These are phyloP conservation scores for Lotus japonicus DNA, from an alignment of 306 rosid species.

Conservation along the genomic window DNA sequence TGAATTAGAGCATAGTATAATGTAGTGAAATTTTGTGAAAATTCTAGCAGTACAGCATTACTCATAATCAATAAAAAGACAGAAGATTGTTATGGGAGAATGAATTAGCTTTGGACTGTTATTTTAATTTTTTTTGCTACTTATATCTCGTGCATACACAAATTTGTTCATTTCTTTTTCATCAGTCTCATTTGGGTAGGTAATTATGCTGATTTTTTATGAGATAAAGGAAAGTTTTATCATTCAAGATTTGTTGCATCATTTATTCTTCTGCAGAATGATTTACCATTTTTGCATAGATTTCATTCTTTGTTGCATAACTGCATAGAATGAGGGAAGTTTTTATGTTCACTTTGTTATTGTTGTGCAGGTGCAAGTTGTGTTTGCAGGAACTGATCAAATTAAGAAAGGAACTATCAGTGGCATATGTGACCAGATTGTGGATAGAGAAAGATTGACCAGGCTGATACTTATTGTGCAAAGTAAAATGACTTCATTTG, in stretches of 20 bases:
- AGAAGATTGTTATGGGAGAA: too few relatives aligned
- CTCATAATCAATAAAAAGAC: too few relatives aligned
- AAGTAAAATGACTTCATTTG: slow-evolving; percentile 33
- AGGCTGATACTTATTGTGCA: slow-evolving; percentile 35
- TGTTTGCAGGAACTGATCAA: slow-evolving; percentile 31
- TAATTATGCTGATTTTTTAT: not conserved
- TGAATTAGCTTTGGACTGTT: too few relatives aligned
- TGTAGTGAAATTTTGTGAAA: too few relatives aligned
- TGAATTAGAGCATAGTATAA: too few relatives aligned
- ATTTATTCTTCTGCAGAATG: not conserved
- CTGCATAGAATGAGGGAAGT: not conserved
- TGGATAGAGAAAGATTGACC: slow-evolving; percentile 13
- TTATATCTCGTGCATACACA: too few relatives aligned
- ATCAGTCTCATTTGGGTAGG: not conserved
- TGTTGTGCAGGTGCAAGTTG: slow-evolving; percentile 33
- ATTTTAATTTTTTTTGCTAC: too few relatives aligned
- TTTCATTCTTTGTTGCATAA: not conserved
- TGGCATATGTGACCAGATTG: slow-evolving; percentile 6
- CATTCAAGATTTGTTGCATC: not conserved
- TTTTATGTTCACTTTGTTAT: not conserved
- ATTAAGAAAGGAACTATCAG: slow-evolving; percentile 11
- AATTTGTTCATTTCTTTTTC: not conserved
- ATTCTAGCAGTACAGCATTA: too few relatives aligned
- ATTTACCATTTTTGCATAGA: not conserved
- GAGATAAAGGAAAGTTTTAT: not conserved